Base-by-base conservation (phyloP, 2,329 filamentous ascomycete genomes). In the Hypoxylon sp. region DNA sequence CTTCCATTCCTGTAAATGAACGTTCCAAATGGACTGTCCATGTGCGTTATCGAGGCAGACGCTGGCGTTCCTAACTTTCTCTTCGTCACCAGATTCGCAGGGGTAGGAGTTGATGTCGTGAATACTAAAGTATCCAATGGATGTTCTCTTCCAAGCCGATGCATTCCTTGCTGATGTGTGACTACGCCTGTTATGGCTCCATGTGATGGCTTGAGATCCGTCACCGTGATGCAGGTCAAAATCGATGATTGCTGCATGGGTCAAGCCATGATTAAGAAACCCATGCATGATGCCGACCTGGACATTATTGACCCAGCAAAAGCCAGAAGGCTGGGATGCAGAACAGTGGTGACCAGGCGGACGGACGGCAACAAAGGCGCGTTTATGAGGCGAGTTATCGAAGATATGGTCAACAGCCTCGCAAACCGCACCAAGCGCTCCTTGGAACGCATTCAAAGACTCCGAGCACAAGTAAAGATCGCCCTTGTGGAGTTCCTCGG, bases 71-170 rank as follows among this genome's bases (percentile, higher is more conserved):
- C 92, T 93, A 56, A 98, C 91, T 80, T 98, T 98, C 22, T 96
- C 93, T 64, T 92, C 89, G 68, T 98, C 95, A n/a, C 95, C 96
- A 78, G 87, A 88, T 79, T 99, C 96, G 78, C 96, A 99, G 0
- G 97, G 96, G 76, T 97, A 99, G 0, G 95, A 98, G 80, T 99
- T 98, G 82, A 99, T 98, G 77, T 99, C 96, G 79, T 99, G 96
- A 47, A 99, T 80, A 78, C 94, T 98, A 80, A 97, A 98, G 78
- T 99, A 99, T 9, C 94, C 96, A 74, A 98, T 96, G 0, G 92
- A 91, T 0, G 91, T 90, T 82, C 93, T 96, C 81, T 95, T 95
- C 86, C 91, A 92, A 31, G 86, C 83, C 0, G 91, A 86, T 0
- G 91, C 89, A 76, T 93, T 95, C 79, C 92, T 94, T 5, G 53